Evolutionary conservation across 495 filamentous ascomycete genomes (phyloP).

Genomic region (Bryoglossum gracile): DNA sequence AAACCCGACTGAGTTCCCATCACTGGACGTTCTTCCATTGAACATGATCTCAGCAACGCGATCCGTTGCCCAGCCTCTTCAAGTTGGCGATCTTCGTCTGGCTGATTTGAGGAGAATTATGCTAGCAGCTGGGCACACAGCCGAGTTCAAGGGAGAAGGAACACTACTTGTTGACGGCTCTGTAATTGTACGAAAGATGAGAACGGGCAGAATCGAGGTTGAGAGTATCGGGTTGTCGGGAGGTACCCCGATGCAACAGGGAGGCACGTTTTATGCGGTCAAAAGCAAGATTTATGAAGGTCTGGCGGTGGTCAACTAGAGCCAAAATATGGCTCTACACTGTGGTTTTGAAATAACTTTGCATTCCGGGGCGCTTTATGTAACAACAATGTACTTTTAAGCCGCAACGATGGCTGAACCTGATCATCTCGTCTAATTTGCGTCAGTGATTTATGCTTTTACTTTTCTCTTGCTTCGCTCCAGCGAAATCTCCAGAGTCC

Average conservation of each 20-base stretch:
- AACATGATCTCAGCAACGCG: slow-evolving; percentile 69
- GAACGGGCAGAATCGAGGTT: slow-evolving; percentile 80
- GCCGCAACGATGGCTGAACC: neutral
- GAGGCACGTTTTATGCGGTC: slow-evolving; percentile 64
- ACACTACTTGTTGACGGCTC: slow-evolving; percentile 80
- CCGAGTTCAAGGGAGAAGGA: slow-evolving; percentile 91
- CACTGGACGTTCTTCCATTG: slow-evolving; percentile 71
- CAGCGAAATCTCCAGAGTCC: too few relatives aligned
- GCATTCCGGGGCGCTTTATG: slow-evolving; percentile 10
- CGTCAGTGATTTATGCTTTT: neutral
- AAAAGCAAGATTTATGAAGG: slow-evolving; percentile 79
- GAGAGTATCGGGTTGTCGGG: slow-evolving; percentile 61
- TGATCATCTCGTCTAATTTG: neutral
- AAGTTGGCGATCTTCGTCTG: slow-evolving; percentile 87
- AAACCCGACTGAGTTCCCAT: slow-evolving; percentile 36
- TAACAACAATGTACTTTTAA: slow-evolving; percentile 13
- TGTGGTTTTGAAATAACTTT: neutral
- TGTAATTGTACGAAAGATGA: slow-evolving; percentile 83
- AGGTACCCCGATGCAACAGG: slow-evolving; percentile 31
- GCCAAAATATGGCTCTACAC: neutral
- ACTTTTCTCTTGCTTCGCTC: too few relatives aligned
- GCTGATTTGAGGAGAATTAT: slow-evolving; percentile 82
- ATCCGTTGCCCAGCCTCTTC: slow-evolving; percentile 77
- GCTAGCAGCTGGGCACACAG: slow-evolving; percentile 72
- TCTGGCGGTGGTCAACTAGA: slow-evolving; percentile 57